A percentile compares a stretch with the other conserved stretches of the same genome.
phyloP scores from a whole-genome alignment of 345 rosid species.

The Gossypium stocksii region DNA sequence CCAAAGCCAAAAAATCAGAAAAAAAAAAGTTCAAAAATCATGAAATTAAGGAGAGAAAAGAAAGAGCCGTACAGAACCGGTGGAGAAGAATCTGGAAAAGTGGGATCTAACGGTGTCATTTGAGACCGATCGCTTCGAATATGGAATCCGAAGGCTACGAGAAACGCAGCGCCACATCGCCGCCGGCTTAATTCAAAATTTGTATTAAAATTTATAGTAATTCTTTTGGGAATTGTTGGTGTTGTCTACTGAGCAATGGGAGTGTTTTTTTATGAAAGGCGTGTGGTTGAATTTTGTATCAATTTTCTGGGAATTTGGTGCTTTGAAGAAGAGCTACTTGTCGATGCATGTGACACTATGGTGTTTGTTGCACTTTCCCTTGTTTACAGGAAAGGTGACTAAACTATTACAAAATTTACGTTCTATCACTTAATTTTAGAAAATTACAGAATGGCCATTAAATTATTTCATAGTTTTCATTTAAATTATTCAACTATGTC shows the following conservation, averaged over 20 bases:
- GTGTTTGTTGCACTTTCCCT: no score
- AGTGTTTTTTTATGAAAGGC: not conserved
- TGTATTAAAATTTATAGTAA: not conserved
- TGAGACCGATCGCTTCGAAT: conserved; percentile 44
- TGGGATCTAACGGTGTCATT: conserved; percentile 54
- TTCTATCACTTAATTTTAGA: no score
- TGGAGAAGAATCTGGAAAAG: conserved; percentile 64
- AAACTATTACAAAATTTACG: no score
- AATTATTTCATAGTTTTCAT: no score
- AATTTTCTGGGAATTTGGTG: no score
- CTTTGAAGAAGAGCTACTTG: no score
- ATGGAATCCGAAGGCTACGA: conserved; percentile 71
- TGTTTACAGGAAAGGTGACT: no score
- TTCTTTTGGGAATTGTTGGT: no score
- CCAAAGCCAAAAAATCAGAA: not conserved
- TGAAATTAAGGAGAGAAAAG: not conserved
- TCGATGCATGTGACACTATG: no score
- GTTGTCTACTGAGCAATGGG: not conserved
- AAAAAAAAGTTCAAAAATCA: not conserved
- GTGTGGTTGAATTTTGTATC: not conserved
- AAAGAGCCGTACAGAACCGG: conserved; percentile 54
- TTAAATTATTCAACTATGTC: no score
- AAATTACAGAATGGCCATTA: no score
- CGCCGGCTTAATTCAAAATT: not conserved
- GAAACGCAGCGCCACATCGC: conserved; percentile 97